These are phyloP conservation scores for Ganoderma resinaceum DNA, from an alignment of 1,284 basidiomycete species.

Conservation along the genomic window DNA sequence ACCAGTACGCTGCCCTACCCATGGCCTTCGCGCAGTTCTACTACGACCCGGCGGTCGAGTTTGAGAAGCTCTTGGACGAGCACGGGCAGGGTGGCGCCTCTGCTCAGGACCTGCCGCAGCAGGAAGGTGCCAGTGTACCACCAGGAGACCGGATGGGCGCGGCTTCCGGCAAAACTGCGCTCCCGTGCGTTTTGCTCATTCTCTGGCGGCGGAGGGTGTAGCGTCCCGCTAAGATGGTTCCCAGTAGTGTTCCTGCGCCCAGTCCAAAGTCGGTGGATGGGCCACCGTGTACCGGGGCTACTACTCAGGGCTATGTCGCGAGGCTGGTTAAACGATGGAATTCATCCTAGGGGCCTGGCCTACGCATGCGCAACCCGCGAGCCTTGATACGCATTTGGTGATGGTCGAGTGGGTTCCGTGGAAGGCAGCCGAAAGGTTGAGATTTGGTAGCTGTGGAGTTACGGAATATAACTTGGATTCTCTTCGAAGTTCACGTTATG, in stretches of 20 bases:
- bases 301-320: not conserved
- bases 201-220: not conserved
- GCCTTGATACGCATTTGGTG: not conserved
- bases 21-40: constrained; percentile 30
- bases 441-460: not conserved
- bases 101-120: not conserved
- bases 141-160: not conserved
- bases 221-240: not conserved
- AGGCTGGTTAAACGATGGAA: not conserved
- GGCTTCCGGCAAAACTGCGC: not conserved
- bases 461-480: not conserved
- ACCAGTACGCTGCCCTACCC: not conserved
- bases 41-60: constrained; percentile 33
- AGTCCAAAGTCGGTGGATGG: not conserved
- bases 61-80: constrained; percentile 30
- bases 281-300: not conserved
- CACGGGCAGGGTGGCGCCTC: not conserved
- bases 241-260: not conserved
- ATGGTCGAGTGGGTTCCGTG: not conserved
- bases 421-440: not conserved
- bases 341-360: not conserved
- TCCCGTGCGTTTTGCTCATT: not conserved
- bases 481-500: not conserved
- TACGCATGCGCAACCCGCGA: not conserved
- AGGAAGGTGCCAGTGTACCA: not conserved